These are phyloP conservation scores for Coffea canephora DNA, from an alignment of 257 asterid genomes.

Conservation along the genomic window DNA sequence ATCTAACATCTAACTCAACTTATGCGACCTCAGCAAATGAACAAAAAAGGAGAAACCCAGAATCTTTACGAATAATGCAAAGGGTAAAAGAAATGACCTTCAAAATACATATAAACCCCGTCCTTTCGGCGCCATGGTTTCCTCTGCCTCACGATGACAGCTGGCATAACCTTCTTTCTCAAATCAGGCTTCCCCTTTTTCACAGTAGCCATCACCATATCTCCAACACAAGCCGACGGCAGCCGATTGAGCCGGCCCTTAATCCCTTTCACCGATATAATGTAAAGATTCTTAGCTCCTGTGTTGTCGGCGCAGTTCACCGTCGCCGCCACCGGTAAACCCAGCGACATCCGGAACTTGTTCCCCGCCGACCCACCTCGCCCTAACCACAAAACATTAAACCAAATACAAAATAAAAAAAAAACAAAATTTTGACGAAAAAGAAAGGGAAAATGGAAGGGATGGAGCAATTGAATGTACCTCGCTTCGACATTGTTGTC, in stretches of 20 bases:
- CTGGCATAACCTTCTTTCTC: conserved; percentile 79
- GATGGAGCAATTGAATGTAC: too few relatives aligned
- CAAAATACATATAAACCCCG: conserved; percentile 69
- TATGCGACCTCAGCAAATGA: too few relatives aligned
- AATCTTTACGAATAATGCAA: too few relatives aligned
- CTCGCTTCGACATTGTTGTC: too few relatives aligned
- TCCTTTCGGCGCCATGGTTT: conserved; percentile 88
- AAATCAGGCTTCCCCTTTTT: conserved; percentile 71
- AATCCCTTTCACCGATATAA: conserved; percentile 62
- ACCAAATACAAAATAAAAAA: too few relatives aligned
- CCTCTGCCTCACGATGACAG: conserved; percentile 73
- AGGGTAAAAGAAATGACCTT: conserved; percentile 27
- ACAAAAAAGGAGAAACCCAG: not conserved
- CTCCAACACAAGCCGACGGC: conserved; percentile 68
- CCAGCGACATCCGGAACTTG: conserved; percentile 68
- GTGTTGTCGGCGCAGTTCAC: conserved; percentile 72
- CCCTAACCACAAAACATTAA: conserved; percentile 21
- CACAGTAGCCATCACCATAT: conserved; percentile 74
- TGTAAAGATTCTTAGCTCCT: conserved; percentile 68
- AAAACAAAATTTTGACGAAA: too few relatives aligned
- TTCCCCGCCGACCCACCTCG: conserved; percentile 71
- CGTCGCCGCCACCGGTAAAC: conserved; percentile 71
- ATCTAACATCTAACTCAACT: too few relatives aligned
- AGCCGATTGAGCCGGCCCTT: conserved; percentile 60
- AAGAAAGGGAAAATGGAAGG: too few relatives aligned